These are phyloP conservation scores for Monilinia laxa DNA, from an alignment of 2,329 filamentous ascomycete species.

Conservation along the genomic window DNA sequence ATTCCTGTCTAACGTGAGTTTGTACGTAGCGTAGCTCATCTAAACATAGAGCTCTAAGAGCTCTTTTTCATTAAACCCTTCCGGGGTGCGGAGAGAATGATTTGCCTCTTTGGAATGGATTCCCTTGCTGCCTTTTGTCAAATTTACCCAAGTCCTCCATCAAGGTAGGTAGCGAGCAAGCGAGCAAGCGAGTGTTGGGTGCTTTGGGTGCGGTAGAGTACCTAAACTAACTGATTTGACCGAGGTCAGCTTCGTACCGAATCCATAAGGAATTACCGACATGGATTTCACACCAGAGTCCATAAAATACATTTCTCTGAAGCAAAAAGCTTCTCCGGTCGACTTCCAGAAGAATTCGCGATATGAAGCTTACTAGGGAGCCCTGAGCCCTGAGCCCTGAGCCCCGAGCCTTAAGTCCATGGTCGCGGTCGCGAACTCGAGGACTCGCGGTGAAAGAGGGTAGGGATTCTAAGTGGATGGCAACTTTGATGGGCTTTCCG, in stretches of 20 bases:
- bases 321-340: constrained; percentile 24
- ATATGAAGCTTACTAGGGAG: constrained; percentile 13
- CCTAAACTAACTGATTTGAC: constrained; percentile 2
- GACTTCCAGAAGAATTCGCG: constrained; percentile 32
- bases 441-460: constrained; percentile 11
- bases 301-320: constrained; percentile 9
- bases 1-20: neutral
- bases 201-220: constrained; percentile 6
- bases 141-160: no score
- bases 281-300: neutral
- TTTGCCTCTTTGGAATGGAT: neutral
- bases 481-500: constrained; percentile 2
- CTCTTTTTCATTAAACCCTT: neutral
- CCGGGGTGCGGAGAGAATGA: constrained; percentile 1
- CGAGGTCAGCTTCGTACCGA: constrained; percentile 8
- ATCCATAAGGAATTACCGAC: neutral
- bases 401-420: constrained; percentile 3
- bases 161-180: no score
- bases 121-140: constrained; percentile 23
- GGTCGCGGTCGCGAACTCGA: constrained; percentile 7
- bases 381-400: neutral
- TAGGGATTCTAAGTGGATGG: constrained; percentile 18
- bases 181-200: neutral
- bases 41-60: constrained; percentile 21
- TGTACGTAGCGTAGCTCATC: constrained; percentile 7